A percentile compares a stretch with the other conserved stretches of the same genome.
Evolutionary conservation across 108 stramenopile species (phyloP).

Genomic region (Nannochloropsis salina): DNA sequence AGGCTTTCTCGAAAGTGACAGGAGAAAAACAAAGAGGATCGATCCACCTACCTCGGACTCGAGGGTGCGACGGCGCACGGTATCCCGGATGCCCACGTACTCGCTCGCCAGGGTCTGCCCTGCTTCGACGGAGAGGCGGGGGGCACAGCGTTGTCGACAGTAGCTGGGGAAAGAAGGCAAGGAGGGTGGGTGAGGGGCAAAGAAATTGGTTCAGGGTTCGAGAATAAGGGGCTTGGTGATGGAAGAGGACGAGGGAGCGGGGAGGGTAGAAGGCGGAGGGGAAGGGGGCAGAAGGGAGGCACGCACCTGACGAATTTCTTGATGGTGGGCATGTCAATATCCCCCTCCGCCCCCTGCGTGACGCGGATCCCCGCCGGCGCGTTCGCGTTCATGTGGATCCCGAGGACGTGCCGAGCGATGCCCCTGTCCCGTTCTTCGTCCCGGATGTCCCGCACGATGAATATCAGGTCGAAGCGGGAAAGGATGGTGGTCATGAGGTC

Average conservation of each 20-base stretch:
- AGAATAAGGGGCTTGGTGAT: not conserved
- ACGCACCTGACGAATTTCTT: conserved; percentile 75
- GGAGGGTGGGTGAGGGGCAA: not conserved
- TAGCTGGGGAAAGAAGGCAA: conserved; percentile 60
- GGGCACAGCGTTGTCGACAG: conserved; percentile 80
- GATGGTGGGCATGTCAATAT: conserved; percentile 83
- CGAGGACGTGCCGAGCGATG: conserved; percentile 96
- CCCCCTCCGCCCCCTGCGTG: conserved; percentile 55
- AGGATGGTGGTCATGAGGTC: conserved; percentile 97
- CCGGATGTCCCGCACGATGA: conserved; percentile 87
- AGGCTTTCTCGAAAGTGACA: not conserved
- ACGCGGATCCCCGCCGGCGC: conserved; percentile 48
- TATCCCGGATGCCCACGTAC: conserved; percentile 90
- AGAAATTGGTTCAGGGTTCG: not conserved
- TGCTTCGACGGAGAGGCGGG: conserved; percentile 77
- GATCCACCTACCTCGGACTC: conserved; percentile 24
- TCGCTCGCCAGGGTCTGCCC: conserved; percentile 73
- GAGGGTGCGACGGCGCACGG: conserved; percentile 51
- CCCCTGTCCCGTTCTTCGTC: conserved; percentile 88
- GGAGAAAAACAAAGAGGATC: not conserved
- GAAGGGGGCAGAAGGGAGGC: not conserved
- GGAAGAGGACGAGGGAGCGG: not conserved
- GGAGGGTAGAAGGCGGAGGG: not conserved
- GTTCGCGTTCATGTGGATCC: conserved; percentile 70
- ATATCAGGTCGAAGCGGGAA: conserved; percentile 95